A percentile compares a stretch with the other conserved stretches of the same genome.
Conservation (phyloP, 306 rosid genomes). For the Inga laurina region DNA sequence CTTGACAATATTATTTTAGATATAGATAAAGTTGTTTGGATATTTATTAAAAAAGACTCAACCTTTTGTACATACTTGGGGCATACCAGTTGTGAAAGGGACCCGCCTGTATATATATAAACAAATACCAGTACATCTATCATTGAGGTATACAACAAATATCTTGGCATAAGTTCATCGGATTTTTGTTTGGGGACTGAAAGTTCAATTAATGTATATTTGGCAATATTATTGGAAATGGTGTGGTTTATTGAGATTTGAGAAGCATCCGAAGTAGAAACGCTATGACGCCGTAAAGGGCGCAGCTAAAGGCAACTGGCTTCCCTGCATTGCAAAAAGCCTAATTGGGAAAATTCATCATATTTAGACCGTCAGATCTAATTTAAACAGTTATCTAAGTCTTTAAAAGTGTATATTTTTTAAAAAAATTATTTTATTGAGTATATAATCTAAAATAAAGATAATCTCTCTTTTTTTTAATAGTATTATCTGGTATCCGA, state of each 20-base stretch:
- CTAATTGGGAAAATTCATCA: too few relatives aligned
- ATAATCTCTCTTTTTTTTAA: too few relatives aligned
- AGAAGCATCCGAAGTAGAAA: background rate
- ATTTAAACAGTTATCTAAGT: too few relatives aligned
- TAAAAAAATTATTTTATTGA: too few relatives aligned
- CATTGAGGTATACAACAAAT: background rate
- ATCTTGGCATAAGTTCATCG: background rate
- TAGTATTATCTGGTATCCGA: too few relatives aligned
- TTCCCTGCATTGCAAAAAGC: too few relatives aligned
- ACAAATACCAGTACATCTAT: background rate
- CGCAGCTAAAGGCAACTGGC: background rate
- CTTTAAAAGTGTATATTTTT: too few relatives aligned
- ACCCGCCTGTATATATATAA: background rate
- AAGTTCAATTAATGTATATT: background rate
- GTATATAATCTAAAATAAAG: too few relatives aligned
- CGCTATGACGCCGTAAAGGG: background rate
- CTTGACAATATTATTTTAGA: background rate
- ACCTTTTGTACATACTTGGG: background rate
- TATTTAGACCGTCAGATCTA: accelerated
- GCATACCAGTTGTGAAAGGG: background rate
- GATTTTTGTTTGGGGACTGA: too few relatives aligned
- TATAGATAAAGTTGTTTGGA: background rate
- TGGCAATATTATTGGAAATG: background rate
- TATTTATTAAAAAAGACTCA: background rate
- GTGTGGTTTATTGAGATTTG: background rate